These are phyloP conservation scores for Chytriomyces confervae DNA, from an alignment of 192 early-diverging fungal species.

Conservation along the genomic window DNA sequence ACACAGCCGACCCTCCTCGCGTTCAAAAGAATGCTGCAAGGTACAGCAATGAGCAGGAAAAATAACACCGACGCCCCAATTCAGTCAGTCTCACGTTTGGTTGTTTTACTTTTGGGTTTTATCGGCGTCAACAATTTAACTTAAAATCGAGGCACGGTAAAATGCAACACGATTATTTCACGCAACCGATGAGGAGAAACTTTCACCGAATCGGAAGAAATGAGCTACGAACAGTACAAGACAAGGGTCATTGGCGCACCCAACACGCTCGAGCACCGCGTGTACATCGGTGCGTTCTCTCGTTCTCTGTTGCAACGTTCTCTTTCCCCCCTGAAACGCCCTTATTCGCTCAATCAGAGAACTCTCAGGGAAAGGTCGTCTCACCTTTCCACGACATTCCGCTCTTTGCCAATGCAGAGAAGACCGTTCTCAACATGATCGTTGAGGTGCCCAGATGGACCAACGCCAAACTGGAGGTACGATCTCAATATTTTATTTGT, in stretches of 20 bases:
- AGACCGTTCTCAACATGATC: constrained; percentile 96
- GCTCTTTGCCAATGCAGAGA: constrained; percentile 87
- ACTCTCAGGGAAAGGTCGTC: constrained; percentile 76
- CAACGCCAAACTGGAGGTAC: constrained; percentile 95
- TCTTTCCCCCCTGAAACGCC: neutral
- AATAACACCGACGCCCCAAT: neutral
- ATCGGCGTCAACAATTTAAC: neutral
- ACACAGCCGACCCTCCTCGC: constrained; percentile 82
- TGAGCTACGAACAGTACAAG: constrained; percentile 55
- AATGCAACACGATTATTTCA: neutral
- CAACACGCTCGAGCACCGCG: constrained; percentile 88
- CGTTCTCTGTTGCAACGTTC: neutral
- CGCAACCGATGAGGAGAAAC: neutral
- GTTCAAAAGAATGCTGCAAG: constrained; percentile 12
- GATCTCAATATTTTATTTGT: constrained; percentile 10
- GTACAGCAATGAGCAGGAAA: no score
- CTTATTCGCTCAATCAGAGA: constrained; percentile 41
- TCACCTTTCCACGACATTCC: constrained; percentile 99
- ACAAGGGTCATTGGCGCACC: constrained; percentile 84
- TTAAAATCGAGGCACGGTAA: neutral
- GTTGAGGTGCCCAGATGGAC: constrained; percentile 99
- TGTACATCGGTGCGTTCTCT: constrained; percentile 78
- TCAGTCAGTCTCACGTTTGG: neutral
- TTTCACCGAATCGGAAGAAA: neutral
- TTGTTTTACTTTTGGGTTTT: neutral